These are phyloP conservation scores for Epichloe aotearoae DNA, from an alignment of 2,329 filamentous ascomycete genomes.

Conservation along the genomic window DNA sequence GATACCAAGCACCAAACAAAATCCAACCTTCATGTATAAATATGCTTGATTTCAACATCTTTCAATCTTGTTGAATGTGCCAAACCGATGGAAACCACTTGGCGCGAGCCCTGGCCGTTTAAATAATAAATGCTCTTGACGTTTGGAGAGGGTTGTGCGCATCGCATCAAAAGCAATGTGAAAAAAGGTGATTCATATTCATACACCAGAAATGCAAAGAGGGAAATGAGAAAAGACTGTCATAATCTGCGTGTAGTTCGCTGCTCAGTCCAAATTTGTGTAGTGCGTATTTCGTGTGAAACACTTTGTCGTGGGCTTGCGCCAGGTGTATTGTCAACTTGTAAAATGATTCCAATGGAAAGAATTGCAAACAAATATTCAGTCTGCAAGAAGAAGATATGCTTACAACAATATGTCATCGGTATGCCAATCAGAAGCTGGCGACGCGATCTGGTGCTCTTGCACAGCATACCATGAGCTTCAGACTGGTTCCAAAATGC, in stretches of 20 bases:
- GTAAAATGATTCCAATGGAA: background rate
- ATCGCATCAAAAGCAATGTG: background rate
- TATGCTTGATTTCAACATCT: background rate
- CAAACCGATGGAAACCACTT: background rate
- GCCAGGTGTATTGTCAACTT: background rate
- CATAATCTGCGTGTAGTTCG: background rate
- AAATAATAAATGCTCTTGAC: background rate
- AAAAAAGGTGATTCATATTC: background rate
- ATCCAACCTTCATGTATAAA: background rate
- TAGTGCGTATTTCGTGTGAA: background rate
- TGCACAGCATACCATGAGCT: conserved; percentile 82
- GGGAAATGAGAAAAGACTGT: background rate
- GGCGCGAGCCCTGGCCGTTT: background rate
- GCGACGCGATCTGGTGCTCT: conserved; percentile 55
- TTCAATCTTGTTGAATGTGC: background rate
- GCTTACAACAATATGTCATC: background rate
- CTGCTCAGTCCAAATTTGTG: background rate
- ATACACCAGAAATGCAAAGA: background rate
- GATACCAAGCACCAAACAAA: background rate
- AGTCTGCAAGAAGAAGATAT: background rate
- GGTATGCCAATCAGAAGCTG: conserved; percentile 25
- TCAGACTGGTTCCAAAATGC: conserved; percentile 73
- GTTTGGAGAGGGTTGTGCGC: no score
- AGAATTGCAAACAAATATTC: background rate
- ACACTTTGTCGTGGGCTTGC: background rate